A percentile compares a stretch with the other conserved stretches of the same genome.
phyloP scores from a whole-genome alignment of 2,329 filamentous ascomycete species.

The Clonostachys rhizophaga region DNA sequence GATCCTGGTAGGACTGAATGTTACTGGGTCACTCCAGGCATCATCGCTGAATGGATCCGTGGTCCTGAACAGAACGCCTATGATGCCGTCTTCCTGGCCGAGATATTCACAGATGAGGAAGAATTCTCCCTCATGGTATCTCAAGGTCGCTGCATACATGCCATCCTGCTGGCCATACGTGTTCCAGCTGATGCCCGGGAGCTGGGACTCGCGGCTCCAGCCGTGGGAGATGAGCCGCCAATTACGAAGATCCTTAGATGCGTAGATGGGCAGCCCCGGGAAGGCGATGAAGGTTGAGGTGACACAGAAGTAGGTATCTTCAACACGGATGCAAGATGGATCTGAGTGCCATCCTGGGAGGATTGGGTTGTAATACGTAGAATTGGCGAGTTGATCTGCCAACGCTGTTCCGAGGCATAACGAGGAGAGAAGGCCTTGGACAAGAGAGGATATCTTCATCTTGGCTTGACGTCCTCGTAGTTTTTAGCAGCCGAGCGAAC shows the following conservation, averaged over 20 bases:
- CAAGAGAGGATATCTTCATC: too few relatives aligned
- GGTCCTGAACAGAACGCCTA: constrained; percentile 32
- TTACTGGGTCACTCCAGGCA: constrained; percentile 26
- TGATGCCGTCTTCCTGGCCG: constrained; percentile 13
- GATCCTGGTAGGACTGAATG: constrained; percentile 22
- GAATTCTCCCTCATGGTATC: constrained; percentile 33
- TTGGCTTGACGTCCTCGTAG: too few relatives aligned
- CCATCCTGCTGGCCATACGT: constrained; percentile 18
- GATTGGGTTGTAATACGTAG: constrained; percentile 32
- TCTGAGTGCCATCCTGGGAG: constrained; percentile 45
- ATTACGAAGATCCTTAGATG: constrained; percentile 39
- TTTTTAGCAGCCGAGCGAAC: too few relatives aligned
- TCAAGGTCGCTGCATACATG: constrained; percentile 42
- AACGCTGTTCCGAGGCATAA: too few relatives aligned
- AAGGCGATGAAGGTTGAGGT: constrained; percentile 41
- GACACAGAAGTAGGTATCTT: constrained; percentile 43
- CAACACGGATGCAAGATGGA: constrained; percentile 34
- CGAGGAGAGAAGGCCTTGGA: too few relatives aligned
- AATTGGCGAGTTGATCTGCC: background rate
- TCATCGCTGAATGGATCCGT: constrained; percentile 28
- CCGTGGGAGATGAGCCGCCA: constrained; percentile 32
- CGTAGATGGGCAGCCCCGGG: constrained; percentile 46
- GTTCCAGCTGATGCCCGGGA: constrained; percentile 22
- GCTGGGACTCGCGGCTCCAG: constrained; percentile 27
- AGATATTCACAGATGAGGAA: constrained; percentile 26